A percentile compares a stretch with the other conserved stretches of the same genome.
phyloP scores from a whole-genome alignment of 345 rosid genomes.

The Gossypium thurberi region DNA sequence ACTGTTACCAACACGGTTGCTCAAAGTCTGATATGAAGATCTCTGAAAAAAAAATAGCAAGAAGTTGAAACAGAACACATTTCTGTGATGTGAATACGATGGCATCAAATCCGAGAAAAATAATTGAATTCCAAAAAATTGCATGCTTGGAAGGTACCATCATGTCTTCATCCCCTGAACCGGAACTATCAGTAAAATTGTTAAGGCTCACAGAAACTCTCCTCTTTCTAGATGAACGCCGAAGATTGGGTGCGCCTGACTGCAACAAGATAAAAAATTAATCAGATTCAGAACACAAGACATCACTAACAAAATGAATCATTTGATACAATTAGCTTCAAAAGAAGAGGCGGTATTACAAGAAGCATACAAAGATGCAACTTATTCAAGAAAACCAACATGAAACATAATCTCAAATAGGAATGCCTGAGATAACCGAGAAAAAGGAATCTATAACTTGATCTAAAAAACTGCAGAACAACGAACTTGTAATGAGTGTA shows the following conservation, averaged over 20 bases:
- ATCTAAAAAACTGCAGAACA: neutral
- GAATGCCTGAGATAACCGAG: neutral
- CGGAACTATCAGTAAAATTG: slow-evolving; percentile 82
- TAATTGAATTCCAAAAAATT: neutral
- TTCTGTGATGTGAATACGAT: neutral
- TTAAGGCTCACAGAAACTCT: slow-evolving; percentile 75
- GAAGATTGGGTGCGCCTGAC: slow-evolving; percentile 73
- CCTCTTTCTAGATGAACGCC: slow-evolving; percentile 94
- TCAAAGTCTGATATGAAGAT: slow-evolving; percentile 47
- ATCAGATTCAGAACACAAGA: slow-evolving; percentile 19
- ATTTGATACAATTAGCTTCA: slow-evolving; percentile 18
- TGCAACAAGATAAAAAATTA: slow-evolving; percentile 25
- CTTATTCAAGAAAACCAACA: neutral
- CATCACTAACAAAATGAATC: neutral
- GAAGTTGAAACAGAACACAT: neutral
- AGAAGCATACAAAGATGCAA: slow-evolving; percentile 12
- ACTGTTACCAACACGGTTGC: slow-evolving; percentile 53
- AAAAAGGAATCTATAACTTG: neutral
- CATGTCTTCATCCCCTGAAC: slow-evolving; percentile 87
- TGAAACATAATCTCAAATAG: neutral
- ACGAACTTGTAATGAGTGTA: neutral
- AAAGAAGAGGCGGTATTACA: slow-evolving; percentile 4
- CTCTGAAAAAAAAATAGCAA: slow-evolving; percentile 35
- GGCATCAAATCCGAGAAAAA: slow-evolving; percentile 2
- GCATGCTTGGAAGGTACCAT: slow-evolving; percentile 45